Base-by-base conservation (phyloP, 345 rosid genomes). In the Arabis alpina region DNA sequence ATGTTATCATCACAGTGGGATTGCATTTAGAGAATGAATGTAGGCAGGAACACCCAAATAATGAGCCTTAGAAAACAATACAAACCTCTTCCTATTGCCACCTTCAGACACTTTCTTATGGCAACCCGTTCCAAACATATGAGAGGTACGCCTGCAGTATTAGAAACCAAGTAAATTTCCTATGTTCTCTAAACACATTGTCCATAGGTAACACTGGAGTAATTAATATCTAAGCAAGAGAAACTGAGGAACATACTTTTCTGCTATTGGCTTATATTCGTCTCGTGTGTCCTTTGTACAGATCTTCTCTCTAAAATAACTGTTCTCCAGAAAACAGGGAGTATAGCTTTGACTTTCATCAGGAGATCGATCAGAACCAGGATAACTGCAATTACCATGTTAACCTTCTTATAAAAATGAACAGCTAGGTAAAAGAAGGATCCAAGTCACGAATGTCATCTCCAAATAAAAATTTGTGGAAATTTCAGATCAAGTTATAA, bases 61-160 rank as follows among this genome's bases (percentile, higher is more conserved):
- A 52, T 4, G 28, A 34, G 27, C 5, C 44, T 44, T 45, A 40
- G 14, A 37, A 50, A 42, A 71, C 60, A 66, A 8, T 72, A 63
- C 32, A 30, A 63, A 83, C 92, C 96, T 85, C 77, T 81, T 92
- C 80, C 74, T 89, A 51, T 78, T 73, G 60, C 86, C 77, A 70
- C 89, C 82, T 62, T 81, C 89, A 54, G 77, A 65, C 39, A 80
- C 74, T 83, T 80, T 83, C 83, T 84, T 89, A 54, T 73, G 86
- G 66, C 79, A 74, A 57, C 43, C 62, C 10, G 72, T 66, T 60
- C 74, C 70, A 42, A 77, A 66, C 49, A 59, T 62, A 42, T 64
- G 54, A 16, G 83, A 72, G 64, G 63, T 72, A 60, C 83, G 84
- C 73, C 96, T 90, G 80, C 75, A 72, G 51, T 15, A 41, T 49